Base-by-base conservation (phyloP, 2,329 filamentous ascomycete species). In the Neurospora crassa region DNA sequence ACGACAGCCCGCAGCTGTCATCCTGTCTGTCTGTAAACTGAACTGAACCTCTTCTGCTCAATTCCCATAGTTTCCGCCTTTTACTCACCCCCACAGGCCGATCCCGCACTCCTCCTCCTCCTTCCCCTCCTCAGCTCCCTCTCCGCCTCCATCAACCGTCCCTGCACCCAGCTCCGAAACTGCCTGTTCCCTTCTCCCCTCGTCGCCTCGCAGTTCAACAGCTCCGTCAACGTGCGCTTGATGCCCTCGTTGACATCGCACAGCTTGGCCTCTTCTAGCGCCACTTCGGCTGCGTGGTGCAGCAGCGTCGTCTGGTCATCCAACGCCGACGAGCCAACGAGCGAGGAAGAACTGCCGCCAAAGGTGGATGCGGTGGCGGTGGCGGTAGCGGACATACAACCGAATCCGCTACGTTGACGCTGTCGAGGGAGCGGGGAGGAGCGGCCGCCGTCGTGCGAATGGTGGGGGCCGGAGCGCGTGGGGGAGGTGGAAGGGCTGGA, bases 161-260 rank as follows among this genome's bases (percentile, higher is more conserved):
- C 82, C 78, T 89, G 87, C 42, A 89, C 85, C 84, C 86, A 89
- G 72, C 83, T 86, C 68, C 87, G 85, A 76, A 87, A 85, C 1
- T 82, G 80, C 40, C 80, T 79, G 16, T 63, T 63, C 1, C 16
- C 53, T 72, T 88, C 85, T 67, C 78, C 79, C 59, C 86, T 85
- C 18, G 88, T 85, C 45, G 83, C 80, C 34, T 86, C 84, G 79
- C 86, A 89, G 79, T 89, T 90, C 75, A 90, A 83, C 16, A 90
- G 83, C 78, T 89, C 87, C 6, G 87, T 90, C 75, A 90, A 77
- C 2, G 86, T 85, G 41, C 86, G 83, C 80, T 90, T 90, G 80
- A 89, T 87, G 75, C 85, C 84, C 79, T 89, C 87, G 78, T 88
- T 88, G 78, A 89, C 84, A 73, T 85, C 82, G 69, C 82, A 86